A percentile compares a stretch with the other conserved stretches of the same genome.
Conservation (phyloP, 202 grass and related monocot species). For the Bolboschoenoplectus hybrid region DNA sequence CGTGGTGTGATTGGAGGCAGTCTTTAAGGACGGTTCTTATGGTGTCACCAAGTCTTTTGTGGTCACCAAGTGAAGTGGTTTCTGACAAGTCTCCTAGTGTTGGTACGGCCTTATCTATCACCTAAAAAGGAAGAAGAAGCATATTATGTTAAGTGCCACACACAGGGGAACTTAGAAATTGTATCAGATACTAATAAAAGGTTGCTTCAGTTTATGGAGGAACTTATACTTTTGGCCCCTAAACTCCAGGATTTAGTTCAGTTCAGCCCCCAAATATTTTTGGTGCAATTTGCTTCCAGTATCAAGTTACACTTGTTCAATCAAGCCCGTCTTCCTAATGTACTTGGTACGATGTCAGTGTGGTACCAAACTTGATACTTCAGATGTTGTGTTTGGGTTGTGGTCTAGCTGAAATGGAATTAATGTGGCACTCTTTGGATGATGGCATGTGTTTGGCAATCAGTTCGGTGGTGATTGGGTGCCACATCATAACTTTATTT, state of each 20-base stretch:
- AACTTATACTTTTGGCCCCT: not conserved
- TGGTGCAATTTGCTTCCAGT: not conserved
- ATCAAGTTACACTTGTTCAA: not conserved
- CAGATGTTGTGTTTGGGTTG: not conserved
- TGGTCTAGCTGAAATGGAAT: not conserved
- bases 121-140: slow-evolving; percentile 41
- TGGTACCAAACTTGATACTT: not conserved
- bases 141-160: not conserved
- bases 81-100: slow-evolving; percentile 73
- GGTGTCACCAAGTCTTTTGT: slow-evolving; percentile 76
- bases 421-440: not conserved
- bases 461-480: not conserved
- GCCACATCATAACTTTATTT: not conserved
- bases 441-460: not conserved
- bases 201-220: not conserved
- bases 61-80: slow-evolving; percentile 66
- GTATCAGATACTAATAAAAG: not conserved
- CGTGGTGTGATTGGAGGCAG: slow-evolving; percentile 56
- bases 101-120: slow-evolving; percentile 77
- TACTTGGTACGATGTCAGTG: not conserved
- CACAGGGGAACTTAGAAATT: not conserved
- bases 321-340: not conserved
- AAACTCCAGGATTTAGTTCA: not conserved
- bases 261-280: not conserved
- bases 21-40: slow-evolving; percentile 74